Evolutionary conservation across 495 filamentous ascomycete genomes (phyloP).

Genomic region (Talaromyces nanjingensis): DNA sequence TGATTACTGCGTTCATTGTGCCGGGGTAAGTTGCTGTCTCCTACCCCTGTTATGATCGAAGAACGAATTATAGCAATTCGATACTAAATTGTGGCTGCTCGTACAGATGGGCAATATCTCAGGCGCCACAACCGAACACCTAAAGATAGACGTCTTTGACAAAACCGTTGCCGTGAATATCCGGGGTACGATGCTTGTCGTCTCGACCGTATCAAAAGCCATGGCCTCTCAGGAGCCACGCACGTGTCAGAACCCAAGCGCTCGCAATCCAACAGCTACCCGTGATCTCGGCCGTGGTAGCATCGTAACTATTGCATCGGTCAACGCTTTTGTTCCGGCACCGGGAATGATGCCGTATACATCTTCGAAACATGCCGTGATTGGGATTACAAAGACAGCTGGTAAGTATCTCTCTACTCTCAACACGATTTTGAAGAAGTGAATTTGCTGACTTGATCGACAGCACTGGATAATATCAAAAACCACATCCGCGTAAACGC

Average conservation of each 20-base stretch:
- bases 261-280: not conserved
- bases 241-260: not conserved
- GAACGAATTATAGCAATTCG: too few species aligned
- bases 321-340: slow-evolving; percentile 24
- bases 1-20: slow-evolving; percentile 27
- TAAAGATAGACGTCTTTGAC: slow-evolving; percentile 6
- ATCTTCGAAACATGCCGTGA: slow-evolving; percentile 36
- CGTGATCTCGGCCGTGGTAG: slow-evolving; percentile 23
- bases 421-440: too few species aligned
- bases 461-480: slow-evolving; percentile 25
- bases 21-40: slow-evolving; percentile 17
- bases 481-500: slow-evolving; percentile 36
- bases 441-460: not conserved
- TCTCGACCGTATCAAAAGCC: slow-evolving; percentile 8
- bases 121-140: not conserved
- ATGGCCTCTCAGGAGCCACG: slow-evolving; percentile 14
- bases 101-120: slow-evolving; percentile 4
- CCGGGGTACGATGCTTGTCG: slow-evolving; percentile 13
- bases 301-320: slow-evolving; percentile 37
- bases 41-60: not conserved
- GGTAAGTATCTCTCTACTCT: slow-evolving; percentile 14
- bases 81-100: not conserved
- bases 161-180: slow-evolving; percentile 15
- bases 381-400: slow-evolving; percentile 32
- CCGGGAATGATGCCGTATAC: slow-evolving; percentile 26